These are phyloP conservation scores for Sarocladium brachiariae DNA, from an alignment of 2,329 filamentous ascomycete genomes.

Conservation along the genomic window DNA sequence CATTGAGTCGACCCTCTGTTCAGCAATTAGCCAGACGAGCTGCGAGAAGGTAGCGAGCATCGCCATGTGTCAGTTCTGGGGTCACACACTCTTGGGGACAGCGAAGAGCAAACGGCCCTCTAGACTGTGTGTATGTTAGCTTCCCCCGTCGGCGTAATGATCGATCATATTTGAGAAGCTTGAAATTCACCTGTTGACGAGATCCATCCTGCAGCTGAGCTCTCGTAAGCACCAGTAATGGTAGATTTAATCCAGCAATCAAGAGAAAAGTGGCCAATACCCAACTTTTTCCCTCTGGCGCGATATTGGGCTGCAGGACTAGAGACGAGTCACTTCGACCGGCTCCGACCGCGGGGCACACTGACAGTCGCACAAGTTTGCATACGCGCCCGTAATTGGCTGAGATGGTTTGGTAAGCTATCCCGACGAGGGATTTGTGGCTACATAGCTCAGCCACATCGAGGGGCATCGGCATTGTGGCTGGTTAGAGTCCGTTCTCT, in stretches of 20 bases:
- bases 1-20: slow-evolving; percentile 85
- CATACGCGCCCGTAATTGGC: slow-evolving; percentile 3
- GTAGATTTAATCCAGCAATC: neutral
- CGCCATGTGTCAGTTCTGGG: too few relatives aligned
- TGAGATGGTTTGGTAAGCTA: neutral
- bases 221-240: neutral
- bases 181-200: slow-evolving; percentile 49
- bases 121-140: slow-evolving; percentile 48
- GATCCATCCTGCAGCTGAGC: slow-evolving; percentile 41
- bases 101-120: slow-evolving; percentile 92
- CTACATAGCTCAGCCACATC: slow-evolving; percentile 4
- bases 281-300: neutral
- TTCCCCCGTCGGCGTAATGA: neutral
- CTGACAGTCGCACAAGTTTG: neutral
- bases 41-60: too few relatives aligned
- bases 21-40: slow-evolving; percentile 1
- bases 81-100: slow-evolving; percentile 95
- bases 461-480: slow-evolving; percentile 3
- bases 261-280: neutral
- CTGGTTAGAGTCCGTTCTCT: neutral
- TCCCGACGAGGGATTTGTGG: slow-evolving; percentile 1
- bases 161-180: slow-evolving; percentile 22
- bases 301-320: neutral
- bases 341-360: slow-evolving; percentile 14
- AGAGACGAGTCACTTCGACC: slow-evolving; percentile 3